A percentile compares a stretch with the other conserved stretches of the same genome.
Conservation (phyloP, 441 rosid genomes). For the Manihot esculenta region DNA sequence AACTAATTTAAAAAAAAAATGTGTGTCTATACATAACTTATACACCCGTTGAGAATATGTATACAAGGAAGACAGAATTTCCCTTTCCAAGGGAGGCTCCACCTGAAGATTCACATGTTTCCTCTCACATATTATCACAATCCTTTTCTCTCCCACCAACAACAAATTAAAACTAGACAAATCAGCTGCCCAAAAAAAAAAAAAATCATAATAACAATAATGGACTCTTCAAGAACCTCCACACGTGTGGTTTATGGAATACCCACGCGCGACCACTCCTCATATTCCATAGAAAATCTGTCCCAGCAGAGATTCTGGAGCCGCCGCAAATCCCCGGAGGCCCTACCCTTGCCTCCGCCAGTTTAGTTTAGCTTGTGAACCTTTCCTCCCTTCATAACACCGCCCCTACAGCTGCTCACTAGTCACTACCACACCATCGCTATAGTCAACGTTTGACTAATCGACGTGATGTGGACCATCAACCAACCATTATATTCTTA, state of each 20-base stretch:
- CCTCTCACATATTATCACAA: neutral
- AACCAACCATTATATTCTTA: no score
- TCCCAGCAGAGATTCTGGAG: constrained; percentile 3
- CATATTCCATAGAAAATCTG: neutral
- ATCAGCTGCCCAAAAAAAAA: neutral
- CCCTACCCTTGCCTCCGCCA: constrained; percentile 1
- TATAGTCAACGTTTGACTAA: neutral
- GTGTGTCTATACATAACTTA: no score
- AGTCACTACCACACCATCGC: neutral
- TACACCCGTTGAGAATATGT: no score
- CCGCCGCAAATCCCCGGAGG: constrained; percentile 25
- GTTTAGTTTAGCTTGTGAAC: neutral
- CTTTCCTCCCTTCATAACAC: neutral
- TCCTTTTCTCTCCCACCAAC: neutral
- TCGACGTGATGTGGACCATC: neutral
- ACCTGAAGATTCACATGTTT: neutral
- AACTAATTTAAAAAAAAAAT: no score
- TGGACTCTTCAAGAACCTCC: neutral
- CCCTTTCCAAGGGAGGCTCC: constrained; percentile 18
- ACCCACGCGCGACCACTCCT: neutral
- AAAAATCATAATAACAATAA: neutral
- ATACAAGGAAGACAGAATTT: neutral
- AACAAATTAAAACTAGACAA: neutral
- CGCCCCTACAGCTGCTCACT: no score
- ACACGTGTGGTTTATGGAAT: constrained; percentile 3